phyloP scores from a whole-genome alignment of 768 basidiomycete genomes.

The Boletales sp. region DNA sequence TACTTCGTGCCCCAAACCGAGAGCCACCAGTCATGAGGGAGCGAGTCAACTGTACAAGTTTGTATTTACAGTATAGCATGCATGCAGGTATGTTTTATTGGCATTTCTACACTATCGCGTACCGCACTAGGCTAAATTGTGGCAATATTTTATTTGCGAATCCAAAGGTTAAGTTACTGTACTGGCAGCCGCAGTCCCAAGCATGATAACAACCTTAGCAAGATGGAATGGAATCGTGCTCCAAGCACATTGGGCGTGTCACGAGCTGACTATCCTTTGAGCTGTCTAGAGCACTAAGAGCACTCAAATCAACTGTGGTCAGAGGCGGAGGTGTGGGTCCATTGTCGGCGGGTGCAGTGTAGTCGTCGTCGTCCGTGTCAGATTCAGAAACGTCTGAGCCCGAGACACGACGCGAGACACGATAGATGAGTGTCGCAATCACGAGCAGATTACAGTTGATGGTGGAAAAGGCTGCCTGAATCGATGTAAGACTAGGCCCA shows the following conservation, averaged over 20 bases:
- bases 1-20: too few relatives aligned
- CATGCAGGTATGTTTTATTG: slow-evolving; percentile 1
- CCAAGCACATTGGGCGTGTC: not conserved
- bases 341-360: slow-evolving; percentile 1
- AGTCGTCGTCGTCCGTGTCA: slow-evolving; percentile 9
- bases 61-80: not conserved
- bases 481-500: not conserved
- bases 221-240: not conserved
- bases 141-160: too few relatives aligned
- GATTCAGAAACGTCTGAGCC: not conserved
- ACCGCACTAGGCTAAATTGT: too few relatives aligned
- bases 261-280: not conserved
- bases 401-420: not conserved
- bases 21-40: too few relatives aligned
- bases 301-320: slow-evolving; percentile 14
- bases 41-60: too few relatives aligned
- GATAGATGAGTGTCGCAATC: slow-evolving; percentile 16
- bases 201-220: not conserved
- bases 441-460: slow-evolving; percentile 23
- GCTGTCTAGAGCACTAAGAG: not conserved
- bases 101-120: not conserved
- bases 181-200: too few relatives aligned
- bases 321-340: slow-evolving; percentile 1
- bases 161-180: too few relatives aligned
- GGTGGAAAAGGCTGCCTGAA: slow-evolving; percentile 11